Evolutionary conservation across 2,329 filamentous ascomycete species (phyloP), one percentile per base, ranked within the genome.

Genomic region (Penicillium sp.): DNA sequence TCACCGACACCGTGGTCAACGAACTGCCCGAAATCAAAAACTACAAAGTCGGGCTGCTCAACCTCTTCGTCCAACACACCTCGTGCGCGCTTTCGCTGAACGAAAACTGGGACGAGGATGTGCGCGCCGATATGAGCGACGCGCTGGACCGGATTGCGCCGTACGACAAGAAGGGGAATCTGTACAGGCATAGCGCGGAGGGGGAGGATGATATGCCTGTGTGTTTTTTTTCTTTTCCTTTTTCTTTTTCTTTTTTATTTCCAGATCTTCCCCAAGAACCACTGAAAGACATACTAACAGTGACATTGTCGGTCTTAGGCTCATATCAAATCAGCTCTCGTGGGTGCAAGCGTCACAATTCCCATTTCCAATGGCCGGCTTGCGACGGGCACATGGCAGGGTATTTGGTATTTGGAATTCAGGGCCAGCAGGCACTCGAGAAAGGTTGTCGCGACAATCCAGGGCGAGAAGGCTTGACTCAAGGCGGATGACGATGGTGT

Each of bases 321-420:
- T 58, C 94, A 99, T 74, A 88, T 99, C 72, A 99, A 99, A 77
- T 91, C 87, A 57, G 89, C 91, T 0, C 77, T 99, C 50, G 81
- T 97, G 28, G 94, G 94, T 14, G 90, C 92, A 3, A 96, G 89
- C 64, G 85, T 97, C 2, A 93, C 87, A 5, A 88, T 99, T 58
- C 94, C 94, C 1, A 97, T 99, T 71, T 88, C 83, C 59, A 86
- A 97, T 67, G 94, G 94, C 40, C 86, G 83, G 64, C 72, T 97
- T 69, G 86, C 78, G 9, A 83, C 80, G 16, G 84, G 84, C 1
- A 87, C 84, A 16, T 80, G 78, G 78, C 77, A 79, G 62, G 85
- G 94, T 0, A 93, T 97, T 59, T 97, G 90, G 89, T 96, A 95
- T 72, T 77, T 97, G 62, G 94, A 97, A 74, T 97, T 97, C 71